These are phyloP conservation scores for Ormosia emarginata DNA, from an alignment of 306 rosid genomes.

Conservation along the genomic window DNA sequence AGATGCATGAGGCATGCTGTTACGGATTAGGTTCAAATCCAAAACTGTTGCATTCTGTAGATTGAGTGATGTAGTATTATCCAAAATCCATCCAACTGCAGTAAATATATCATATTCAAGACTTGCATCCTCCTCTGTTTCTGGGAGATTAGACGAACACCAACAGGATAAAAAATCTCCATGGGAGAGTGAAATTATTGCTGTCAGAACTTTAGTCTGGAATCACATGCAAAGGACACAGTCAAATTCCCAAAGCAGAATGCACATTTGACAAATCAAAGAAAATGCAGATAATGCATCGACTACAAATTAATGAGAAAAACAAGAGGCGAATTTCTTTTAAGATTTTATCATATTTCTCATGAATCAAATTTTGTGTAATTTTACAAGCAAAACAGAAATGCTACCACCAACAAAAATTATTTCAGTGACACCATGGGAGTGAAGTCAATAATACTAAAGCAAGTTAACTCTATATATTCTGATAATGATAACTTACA, in stretches of 20 bases:
- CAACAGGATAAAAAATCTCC: conserved; percentile 69
- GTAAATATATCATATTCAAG: conserved; percentile 68
- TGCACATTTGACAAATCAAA: conserved; percentile 5
- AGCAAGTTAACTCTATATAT: not conserved
- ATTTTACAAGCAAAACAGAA: not conserved
- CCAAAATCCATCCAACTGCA: conserved; percentile 74
- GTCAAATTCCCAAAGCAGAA: conserved; percentile 14
- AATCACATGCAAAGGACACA: conserved; percentile 30
- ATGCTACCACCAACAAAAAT: not conserved
- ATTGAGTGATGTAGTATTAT: conserved; percentile 33
- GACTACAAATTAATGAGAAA: not conserved
- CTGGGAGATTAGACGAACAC: conserved; percentile 71
- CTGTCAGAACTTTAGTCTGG: conserved; percentile 70
- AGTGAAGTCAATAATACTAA: not conserved
- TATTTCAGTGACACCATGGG: not conserved
- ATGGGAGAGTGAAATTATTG: conserved; percentile 65
- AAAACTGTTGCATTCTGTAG: conserved; percentile 26
- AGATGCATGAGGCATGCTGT: conserved; percentile 46
- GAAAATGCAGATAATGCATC: conserved; percentile 6
- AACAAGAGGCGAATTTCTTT: not conserved
- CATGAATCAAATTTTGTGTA: not conserved
- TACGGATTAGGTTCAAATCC: conserved; percentile 39
- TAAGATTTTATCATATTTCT: not conserved
- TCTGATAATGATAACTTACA: conserved; percentile 46
- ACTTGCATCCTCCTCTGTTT: conserved; percentile 61